Base-by-base conservation (phyloP, 345 rosid genomes). In the Cochlearia excelsa region DNA sequence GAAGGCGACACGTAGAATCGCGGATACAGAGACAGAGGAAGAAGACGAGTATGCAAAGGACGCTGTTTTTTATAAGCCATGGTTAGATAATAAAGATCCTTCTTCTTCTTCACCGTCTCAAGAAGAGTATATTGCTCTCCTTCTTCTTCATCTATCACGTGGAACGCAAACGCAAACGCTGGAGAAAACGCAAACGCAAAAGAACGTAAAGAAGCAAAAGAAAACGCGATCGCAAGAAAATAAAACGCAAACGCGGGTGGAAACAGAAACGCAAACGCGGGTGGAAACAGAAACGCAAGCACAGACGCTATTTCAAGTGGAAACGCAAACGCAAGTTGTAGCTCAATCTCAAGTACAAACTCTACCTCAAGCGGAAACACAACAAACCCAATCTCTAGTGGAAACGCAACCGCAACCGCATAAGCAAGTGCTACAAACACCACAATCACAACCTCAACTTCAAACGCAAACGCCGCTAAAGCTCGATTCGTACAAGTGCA, bases 81-180 rank as follows among this genome's bases (percentile, higher is more conserved):
- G 68, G 68, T 2, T 47, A 5, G 81, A 63, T 78, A 80, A 38
- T 76, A 0, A 82, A 78, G 40, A 63, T 31, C 52, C 70, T 6
- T 66, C 71, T 27, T 37, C 53, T 35, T 48, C 34, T 46, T 45
- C 68, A 31, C 61, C 39, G 10, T 47, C 57, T 56, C 83, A 75
- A n/a, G 90, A 85, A 30, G 81, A 76, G 42, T 72, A 9, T 9
- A 6, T 57, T 59, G 93, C 90, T 60, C 79, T 83, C 23, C 76
- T 70, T 58, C 86, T 88, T 54, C 40, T 88, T 71, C 68, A 82
- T 84, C 85, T 88, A 50, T 80, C 81, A 23, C 78, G 81, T 4
- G 80, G 80, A 23, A 58, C 10, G 1, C 68, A 46, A 4, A 0
- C 16, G 7, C 58, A 1, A 6, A 41, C 33, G 7, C 68, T 8